Conservation (phyloP, 306 rosid genomes). For the Cercis canadensis region DNA sequence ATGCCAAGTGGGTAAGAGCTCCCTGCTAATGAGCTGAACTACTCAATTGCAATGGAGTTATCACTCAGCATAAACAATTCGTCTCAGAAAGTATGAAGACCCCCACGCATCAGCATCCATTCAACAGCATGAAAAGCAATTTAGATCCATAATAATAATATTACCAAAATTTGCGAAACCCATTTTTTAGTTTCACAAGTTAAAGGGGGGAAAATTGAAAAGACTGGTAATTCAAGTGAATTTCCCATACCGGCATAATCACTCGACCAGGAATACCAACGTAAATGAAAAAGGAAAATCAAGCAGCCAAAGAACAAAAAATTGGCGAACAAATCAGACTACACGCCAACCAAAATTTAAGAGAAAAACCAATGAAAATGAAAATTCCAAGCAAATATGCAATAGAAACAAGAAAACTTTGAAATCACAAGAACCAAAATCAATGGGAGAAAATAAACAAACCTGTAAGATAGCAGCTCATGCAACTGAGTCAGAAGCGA, state of each 20-base stretch:
- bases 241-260: conserved; percentile 11
- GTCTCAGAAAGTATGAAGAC: no score
- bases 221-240: background rate
- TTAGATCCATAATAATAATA: conserved; percentile 60
- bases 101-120: background rate
- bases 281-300: conserved; percentile 13
- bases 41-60: conserved; percentile 17
- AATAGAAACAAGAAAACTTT: conserved; percentile 1
- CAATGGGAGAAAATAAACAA: conserved; percentile 26
- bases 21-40: conserved; percentile 26
- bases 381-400: conserved; percentile 32
- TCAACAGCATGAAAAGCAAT: conserved; percentile 38
- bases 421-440: conserved; percentile 19
- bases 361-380: background rate
- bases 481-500: conserved; percentile 46
- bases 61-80: conserved; percentile 13
- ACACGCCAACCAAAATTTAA: background rate
- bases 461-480: conserved; percentile 56
- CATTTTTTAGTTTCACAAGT: background rate
- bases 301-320: conserved; percentile 24
- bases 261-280: conserved; percentile 18
- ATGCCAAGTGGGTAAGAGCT: conserved; percentile 17
- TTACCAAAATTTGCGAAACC: conserved; percentile 6
- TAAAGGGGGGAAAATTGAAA: background rate
- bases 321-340: conserved; percentile 16